Conservation (phyloP, 768 basidiomycete genomes). For the Boletus fagicola region DNA sequence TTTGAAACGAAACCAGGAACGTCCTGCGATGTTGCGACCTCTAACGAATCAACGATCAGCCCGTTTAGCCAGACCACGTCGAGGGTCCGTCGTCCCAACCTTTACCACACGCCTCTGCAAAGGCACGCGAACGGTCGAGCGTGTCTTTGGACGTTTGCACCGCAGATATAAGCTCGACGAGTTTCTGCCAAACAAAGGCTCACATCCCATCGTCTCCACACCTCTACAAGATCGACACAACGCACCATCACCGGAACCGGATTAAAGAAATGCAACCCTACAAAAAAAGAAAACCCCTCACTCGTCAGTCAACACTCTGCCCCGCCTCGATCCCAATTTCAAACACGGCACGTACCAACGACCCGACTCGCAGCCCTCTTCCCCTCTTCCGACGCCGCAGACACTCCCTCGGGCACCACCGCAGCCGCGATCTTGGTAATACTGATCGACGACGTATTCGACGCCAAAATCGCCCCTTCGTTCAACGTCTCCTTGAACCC, state of each 20-base stretch:
- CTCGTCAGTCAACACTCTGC: not conserved
- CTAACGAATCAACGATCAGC: constrained; percentile 38
- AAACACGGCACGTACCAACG: constrained; percentile 54
- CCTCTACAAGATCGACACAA: not conserved
- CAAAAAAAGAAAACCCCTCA: not conserved
- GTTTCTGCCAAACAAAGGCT: constrained; percentile 50
- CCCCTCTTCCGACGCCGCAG: constrained; percentile 61
- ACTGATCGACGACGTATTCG: constrained; percentile 93
- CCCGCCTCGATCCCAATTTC: not conserved
- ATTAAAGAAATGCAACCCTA: constrained; percentile 93
- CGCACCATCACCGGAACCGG: constrained; percentile 94
- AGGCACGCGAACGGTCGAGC: constrained; percentile 71
- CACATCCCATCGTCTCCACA: not conserved
- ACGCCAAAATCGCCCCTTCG: constrained; percentile 78
- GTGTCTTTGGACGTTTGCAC: constrained; percentile 84
- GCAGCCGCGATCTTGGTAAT: constrained; percentile 91
- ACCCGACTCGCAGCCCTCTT: constrained; percentile 68
- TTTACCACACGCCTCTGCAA: constrained; percentile 89
- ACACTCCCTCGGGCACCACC: constrained; percentile 57
- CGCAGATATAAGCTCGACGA: constrained; percentile 93
- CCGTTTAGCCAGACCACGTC: not conserved
- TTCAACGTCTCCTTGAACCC: constrained; percentile 64
- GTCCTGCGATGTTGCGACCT: constrained; percentile 88
- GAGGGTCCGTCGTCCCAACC: constrained; percentile 38
- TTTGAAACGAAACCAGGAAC: constrained; percentile 96